phyloP scores from a whole-genome alignment of 148 eudicot genomes.

The Nepenthes mirabilis region DNA sequence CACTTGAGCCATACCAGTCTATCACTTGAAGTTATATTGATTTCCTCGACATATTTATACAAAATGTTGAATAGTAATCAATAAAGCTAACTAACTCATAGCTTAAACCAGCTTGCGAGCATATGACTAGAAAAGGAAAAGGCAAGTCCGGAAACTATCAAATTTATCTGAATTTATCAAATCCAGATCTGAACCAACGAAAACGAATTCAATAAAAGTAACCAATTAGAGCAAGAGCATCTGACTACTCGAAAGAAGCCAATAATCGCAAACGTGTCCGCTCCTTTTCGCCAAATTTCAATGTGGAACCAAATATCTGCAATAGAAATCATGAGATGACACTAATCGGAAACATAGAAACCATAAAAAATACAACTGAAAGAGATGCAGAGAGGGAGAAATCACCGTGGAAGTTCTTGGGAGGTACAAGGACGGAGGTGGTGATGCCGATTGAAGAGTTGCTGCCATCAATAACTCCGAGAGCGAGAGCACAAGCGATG shows the following conservation, averaged over 20 bases:
- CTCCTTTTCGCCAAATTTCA: slow-evolving; percentile 34
- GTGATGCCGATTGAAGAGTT: slow-evolving; percentile 18
- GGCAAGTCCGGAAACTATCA: too few relatives aligned
- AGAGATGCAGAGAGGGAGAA: slow-evolving; percentile 6
- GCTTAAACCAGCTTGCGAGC: too few relatives aligned
- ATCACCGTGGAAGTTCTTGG: slow-evolving; percentile 16
- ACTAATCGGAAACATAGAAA: not conserved
- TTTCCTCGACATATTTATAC: not conserved
- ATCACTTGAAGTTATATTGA: too few relatives aligned
- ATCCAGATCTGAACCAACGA: too few relatives aligned
- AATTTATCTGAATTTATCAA: too few relatives aligned
- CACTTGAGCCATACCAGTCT: too few relatives aligned
- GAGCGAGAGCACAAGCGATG: not conserved
- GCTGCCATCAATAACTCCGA: slow-evolving; percentile 21
- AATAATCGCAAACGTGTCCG: slow-evolving; percentile 32
- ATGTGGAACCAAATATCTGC: slow-evolving; percentile 42
- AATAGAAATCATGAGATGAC: slow-evolving; percentile 7
- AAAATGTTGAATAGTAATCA: not conserved
- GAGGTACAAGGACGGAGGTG: not conserved
- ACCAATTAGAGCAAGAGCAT: not conserved
- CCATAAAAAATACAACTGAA: slow-evolving; percentile 1
- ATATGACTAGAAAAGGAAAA: too few relatives aligned
- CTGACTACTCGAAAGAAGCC: slow-evolving; percentile 24
- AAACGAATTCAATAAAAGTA: not conserved
- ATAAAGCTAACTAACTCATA: too few relatives aligned